Conservation (phyloP, 768 basidiomycete species). For the Boletus reticuloceps region DNA sequence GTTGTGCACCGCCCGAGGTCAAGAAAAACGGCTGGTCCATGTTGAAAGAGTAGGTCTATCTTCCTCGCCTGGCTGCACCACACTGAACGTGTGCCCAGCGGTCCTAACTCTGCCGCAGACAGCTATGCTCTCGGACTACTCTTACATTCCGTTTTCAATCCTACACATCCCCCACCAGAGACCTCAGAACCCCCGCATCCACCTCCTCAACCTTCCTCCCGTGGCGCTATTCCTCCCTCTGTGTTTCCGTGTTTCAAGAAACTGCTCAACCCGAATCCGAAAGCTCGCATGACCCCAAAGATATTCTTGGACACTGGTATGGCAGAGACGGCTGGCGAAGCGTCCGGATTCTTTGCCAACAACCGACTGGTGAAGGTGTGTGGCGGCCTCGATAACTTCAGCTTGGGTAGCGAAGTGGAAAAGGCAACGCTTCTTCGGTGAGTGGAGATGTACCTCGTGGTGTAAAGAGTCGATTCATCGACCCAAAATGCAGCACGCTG, state of each 20-base stretch:
- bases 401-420: conserved; percentile 76
- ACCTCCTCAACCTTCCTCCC: conserved; percentile 72
- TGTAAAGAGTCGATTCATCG: background rate
- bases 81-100: conserved; percentile 28
- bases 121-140: conserved; percentile 87
- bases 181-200: conserved; percentile 70
- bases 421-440: conserved; percentile 71
- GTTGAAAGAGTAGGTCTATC: conserved; percentile 69
- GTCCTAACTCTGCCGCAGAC: conserved; percentile 66
- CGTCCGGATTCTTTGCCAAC: conserved; percentile 73
- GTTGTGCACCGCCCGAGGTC: conserved; percentile 79
- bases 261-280: conserved; percentile 86
- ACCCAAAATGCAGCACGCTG: conserved; percentile 51
- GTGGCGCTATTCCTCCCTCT: conserved; percentile 70
- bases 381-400: conserved; percentile 81
- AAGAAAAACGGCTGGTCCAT: conserved; percentile 82
- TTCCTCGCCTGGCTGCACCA: background rate
- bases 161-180: conserved; percentile 65
- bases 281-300: conserved; percentile 71
- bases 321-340: conserved; percentile 54
- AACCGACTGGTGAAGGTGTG: conserved; percentile 88
- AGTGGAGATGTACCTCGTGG: background rate
- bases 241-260: conserved; percentile 84
- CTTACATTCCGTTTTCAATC: conserved; percentile 86
- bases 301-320: conserved; percentile 80